phyloP scores from a whole-genome alignment of 257 asterid species.

The Datura wrightii region DNA sequence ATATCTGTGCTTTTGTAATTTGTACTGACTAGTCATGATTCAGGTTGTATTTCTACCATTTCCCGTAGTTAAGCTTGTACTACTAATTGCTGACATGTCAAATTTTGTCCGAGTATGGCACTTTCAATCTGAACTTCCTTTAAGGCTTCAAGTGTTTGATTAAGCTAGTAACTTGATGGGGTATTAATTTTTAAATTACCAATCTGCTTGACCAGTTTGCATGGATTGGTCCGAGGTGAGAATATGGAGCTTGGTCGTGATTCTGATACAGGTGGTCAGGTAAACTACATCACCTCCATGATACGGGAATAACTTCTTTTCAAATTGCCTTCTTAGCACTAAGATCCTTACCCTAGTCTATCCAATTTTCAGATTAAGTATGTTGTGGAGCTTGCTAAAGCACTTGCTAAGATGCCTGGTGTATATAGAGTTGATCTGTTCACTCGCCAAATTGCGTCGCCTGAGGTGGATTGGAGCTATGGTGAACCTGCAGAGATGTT shows the following conservation, averaged over 20 bases:
- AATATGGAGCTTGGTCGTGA: constrained; percentile 96
- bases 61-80: background rate
- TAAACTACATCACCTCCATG: constrained; percentile 21
- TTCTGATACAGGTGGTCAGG: constrained; percentile 95
- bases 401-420: constrained; percentile 79
- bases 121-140: constrained; percentile 10
- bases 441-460: constrained; percentile 79
- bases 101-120: background rate
- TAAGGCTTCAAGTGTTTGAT: background rate
- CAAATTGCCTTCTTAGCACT: constrained; percentile 18
- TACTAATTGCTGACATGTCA: background rate
- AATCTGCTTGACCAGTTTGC: constrained; percentile 57
- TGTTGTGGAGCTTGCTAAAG: constrained; percentile 81
- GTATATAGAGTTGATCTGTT: constrained; percentile 82
- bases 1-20: background rate
- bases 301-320: background rate
- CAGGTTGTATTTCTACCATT: background rate
- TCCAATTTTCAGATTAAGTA: constrained; percentile 64
- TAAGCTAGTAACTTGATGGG: background rate
- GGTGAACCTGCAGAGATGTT: constrained; percentile 92
- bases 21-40: background rate
- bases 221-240: constrained; percentile 88
- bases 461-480: constrained; percentile 87
- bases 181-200: background rate
- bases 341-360: constrained; percentile 25